A percentile compares a stretch with the other conserved stretches of the same genome.
Evolutionary conservation across 2,329 filamentous ascomycete genomes (phyloP).

Genomic region (Calycina marina): DNA sequence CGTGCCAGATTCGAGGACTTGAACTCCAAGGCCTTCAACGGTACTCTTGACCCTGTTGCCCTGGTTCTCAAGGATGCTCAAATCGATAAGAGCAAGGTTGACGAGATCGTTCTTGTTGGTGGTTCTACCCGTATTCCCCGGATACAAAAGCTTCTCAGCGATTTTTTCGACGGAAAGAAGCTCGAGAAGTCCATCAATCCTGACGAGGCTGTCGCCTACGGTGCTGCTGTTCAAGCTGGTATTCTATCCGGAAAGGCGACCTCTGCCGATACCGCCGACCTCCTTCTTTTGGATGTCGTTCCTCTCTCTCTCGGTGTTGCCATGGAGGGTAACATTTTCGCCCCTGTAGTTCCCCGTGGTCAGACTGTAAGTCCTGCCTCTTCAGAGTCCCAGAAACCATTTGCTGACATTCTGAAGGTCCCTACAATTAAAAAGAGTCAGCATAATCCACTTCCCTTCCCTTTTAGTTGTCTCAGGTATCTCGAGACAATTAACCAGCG

Average conservation of each 20-base stretch:
- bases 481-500: no score
- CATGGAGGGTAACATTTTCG: conserved; percentile 99
- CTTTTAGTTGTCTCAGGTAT: no score
- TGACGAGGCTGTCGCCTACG: conserved; percentile 97
- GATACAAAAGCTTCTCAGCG: conserved; percentile 97
- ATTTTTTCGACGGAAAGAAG: conserved; percentile 99
- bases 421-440: conserved; percentile 64
- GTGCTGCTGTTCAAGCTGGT: conserved; percentile 96
- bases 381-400: no score
- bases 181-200: conserved; percentile 99
- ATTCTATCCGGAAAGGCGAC: conserved; percentile 97
- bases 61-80: conserved; percentile 89
- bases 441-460: neutral
- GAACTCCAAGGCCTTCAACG: conserved; percentile 87
- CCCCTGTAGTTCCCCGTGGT: conserved; percentile 74
- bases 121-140: conserved; percentile 97
- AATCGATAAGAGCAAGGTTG: conserved; percentile 80
- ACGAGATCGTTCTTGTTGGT: conserved; percentile 98
- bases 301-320: conserved; percentile 95
- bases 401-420: no score
- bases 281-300: conserved; percentile 90
- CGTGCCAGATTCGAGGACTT: conserved; percentile 98
- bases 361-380: no score
- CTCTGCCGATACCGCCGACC: conserved; percentile 83
- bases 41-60: conserved; percentile 87